These are phyloP conservation scores for Malassezia sp. DNA, from an alignment of 1,284 basidiomycete genomes.

Conservation along the genomic window DNA sequence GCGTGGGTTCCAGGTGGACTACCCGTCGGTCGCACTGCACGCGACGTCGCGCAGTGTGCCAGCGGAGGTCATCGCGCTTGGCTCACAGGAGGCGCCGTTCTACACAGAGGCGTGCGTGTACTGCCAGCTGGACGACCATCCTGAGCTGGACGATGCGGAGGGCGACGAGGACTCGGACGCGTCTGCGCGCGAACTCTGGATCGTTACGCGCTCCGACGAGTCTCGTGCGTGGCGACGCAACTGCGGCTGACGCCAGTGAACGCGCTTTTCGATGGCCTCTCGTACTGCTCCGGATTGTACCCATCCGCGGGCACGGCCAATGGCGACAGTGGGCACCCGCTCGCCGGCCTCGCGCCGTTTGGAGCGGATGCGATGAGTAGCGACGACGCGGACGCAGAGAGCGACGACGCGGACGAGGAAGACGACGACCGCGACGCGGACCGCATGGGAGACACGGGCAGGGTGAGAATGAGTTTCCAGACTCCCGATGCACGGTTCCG, in stretches of 20 bases:
- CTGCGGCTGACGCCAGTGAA: slow-evolving; percentile 57
- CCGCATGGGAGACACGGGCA: slow-evolving; percentile 60
- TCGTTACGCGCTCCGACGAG: slow-evolving; percentile 21
- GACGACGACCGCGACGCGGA: neutral
- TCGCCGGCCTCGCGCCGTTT: slow-evolving; percentile 37
- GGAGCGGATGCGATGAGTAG: slow-evolving; percentile 20
- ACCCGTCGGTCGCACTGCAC: slow-evolving; percentile 36
- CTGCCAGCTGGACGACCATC: slow-evolving; percentile 39
- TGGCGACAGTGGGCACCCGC: slow-evolving; percentile 43
- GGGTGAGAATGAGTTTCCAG: slow-evolving; percentile 83
- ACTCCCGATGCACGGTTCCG: slow-evolving; percentile 62
- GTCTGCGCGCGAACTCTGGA: slow-evolving; percentile 34
- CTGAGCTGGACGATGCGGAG: slow-evolving; percentile 20
- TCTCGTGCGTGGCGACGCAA: slow-evolving; percentile 15
- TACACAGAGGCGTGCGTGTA: slow-evolving; percentile 30
- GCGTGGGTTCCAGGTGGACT: slow-evolving; percentile 29
- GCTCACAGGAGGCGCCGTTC: neutral
- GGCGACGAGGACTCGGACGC: slow-evolving; percentile 25
- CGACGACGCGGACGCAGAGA: slow-evolving; percentile 49
- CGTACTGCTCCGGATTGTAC: slow-evolving; percentile 76
- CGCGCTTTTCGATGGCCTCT: slow-evolving; percentile 73
- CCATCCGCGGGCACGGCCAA: slow-evolving; percentile 55
- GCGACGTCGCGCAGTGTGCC: slow-evolving; percentile 36
- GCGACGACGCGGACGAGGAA: slow-evolving; percentile 54
- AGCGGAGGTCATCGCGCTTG: slow-evolving; percentile 9